Conservation (phyloP, 2,329 filamentous ascomycete species). For the Cladosporium sp. region DNA sequence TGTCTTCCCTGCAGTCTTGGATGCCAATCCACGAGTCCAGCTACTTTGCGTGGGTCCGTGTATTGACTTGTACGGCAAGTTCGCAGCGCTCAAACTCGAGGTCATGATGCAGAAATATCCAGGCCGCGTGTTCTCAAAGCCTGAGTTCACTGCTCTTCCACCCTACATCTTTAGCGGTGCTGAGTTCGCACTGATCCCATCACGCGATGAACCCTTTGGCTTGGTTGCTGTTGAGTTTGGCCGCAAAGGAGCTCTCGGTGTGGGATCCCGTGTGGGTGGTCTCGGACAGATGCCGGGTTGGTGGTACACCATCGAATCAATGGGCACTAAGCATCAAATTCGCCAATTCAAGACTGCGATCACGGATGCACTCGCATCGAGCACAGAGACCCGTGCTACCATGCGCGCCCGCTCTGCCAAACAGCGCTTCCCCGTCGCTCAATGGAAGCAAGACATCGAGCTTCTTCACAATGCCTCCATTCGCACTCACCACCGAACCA, state of each 20-base stretch:
- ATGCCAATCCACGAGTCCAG: conserved; percentile 57
- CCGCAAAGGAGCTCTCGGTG: conserved; percentile 62
- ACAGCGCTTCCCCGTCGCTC: conserved; percentile 63
- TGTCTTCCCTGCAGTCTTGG: conserved; percentile 60
- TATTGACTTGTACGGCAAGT: conserved; percentile 66
- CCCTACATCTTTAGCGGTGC: conserved; percentile 64
- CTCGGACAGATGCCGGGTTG: conserved; percentile 67
- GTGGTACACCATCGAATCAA: conserved; percentile 67
- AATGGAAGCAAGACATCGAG: conserved; percentile 63
- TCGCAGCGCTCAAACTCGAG: conserved; percentile 61
- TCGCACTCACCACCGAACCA: conserved; percentile 49
- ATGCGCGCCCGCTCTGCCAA: conserved; percentile 64
- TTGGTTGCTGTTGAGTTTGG: conserved; percentile 67
- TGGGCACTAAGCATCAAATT: conserved; percentile 58
- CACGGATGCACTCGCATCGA: conserved; percentile 55
- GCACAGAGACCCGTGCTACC: conserved; percentile 51
- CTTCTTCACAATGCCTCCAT: conserved; percentile 59
- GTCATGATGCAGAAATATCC: conserved; percentile 63
- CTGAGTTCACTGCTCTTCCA: conserved; percentile 62
- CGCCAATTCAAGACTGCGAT: conserved; percentile 64
- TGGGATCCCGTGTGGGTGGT: conserved; percentile 62
- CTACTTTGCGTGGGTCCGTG: conserved; percentile 61
- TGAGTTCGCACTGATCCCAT: conserved; percentile 65
- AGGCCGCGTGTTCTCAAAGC: conserved; percentile 62
- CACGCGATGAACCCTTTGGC: conserved; percentile 65